Percentiles rank a stretch among this genome's conserved stretches.
These are phyloP conservation scores for Talaromyces sp. DNA, from an alignment of 2,329 filamentous ascomycete genomes.

Conservation along the genomic window DNA sequence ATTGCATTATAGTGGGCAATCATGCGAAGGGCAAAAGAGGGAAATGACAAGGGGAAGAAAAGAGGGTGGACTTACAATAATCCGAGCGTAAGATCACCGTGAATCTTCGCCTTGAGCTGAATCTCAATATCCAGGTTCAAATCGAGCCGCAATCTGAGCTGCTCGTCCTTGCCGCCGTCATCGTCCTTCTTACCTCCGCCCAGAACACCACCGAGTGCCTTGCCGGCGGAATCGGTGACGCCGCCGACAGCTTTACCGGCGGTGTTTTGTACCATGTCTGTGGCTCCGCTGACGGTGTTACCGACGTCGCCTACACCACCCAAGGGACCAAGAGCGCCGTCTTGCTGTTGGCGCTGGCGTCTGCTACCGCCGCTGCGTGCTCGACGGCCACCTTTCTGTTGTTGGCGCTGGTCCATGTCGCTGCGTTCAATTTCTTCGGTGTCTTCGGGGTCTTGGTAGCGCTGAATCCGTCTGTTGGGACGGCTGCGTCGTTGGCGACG, in stretches of 20 bases:
- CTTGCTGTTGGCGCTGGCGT: constrained; percentile 37
- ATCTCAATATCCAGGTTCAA: constrained; percentile 80
- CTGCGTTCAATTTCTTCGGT: constrained; percentile 25
- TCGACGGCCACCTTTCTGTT: constrained; percentile 49
- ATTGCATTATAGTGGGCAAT: background rate
- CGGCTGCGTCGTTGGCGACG: constrained; percentile 18
- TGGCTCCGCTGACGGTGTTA: constrained; percentile 51
- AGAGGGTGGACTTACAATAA: constrained; percentile 60
- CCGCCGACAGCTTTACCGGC: constrained; percentile 47
- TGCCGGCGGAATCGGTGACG: constrained; percentile 38
- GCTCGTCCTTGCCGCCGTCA: constrained; percentile 54
- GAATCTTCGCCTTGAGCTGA: constrained; percentile 78
- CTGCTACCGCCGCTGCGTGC: constrained; percentile 53
- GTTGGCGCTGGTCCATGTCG: constrained; percentile 49
- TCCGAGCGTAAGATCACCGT: constrained; percentile 76
- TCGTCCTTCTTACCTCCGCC: constrained; percentile 38
- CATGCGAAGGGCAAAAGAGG: too few relatives aligned
- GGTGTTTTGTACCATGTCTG: constrained; percentile 52
- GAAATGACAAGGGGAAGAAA: background rate
- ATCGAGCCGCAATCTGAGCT: constrained; percentile 68
- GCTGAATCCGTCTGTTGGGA: constrained; percentile 23
- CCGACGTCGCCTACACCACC: constrained; percentile 56
- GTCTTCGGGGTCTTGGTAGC: constrained; percentile 39
- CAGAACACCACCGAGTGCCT: constrained; percentile 40
- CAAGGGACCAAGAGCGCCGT: constrained; percentile 42